Percentiles rank a stretch among this genome's conserved stretches.
Conservation (phyloP, 75 land plant genomes). For the Ceratopteris richardii region DNA sequence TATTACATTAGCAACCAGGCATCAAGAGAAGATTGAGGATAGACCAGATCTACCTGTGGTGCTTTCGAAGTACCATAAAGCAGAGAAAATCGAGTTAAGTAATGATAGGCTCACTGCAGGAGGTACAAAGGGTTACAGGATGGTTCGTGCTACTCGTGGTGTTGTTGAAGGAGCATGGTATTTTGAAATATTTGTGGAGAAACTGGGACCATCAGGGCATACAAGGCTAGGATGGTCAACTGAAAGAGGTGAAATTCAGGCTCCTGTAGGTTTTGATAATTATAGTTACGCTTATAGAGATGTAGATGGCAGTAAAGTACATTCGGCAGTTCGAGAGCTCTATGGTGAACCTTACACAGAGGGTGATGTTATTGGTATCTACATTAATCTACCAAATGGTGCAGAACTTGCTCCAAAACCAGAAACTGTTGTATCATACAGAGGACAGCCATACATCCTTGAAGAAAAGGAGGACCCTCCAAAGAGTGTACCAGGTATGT, state of each 20-base stretch:
- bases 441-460: constrained; percentile 47
- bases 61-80: constrained; percentile 72
- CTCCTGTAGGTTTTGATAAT: constrained; percentile 88
- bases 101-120: constrained; percentile 72
- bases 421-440: constrained; percentile 39
- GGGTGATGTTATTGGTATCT: constrained; percentile 94
- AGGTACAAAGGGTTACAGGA: constrained; percentile 83
- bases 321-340: constrained; percentile 76
- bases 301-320: constrained; percentile 87
- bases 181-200: constrained; percentile 68
- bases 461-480: constrained; percentile 70
- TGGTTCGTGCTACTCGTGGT: constrained; percentile 93
- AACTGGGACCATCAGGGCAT: constrained; percentile 77
- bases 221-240: constrained; percentile 91
- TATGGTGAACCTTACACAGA: constrained; percentile 77
- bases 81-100: constrained; percentile 82
- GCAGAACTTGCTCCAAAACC: constrained; percentile 49
- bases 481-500: constrained; percentile 55
- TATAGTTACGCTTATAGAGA: constrained; percentile 90
- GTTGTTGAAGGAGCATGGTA: constrained; percentile 94
- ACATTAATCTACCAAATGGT: constrained; percentile 82
- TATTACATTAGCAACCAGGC: constrained; percentile 40
- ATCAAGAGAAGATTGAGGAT: constrained; percentile 58
- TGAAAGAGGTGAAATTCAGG: constrained; percentile 89
- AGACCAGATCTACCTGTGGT: constrained; percentile 37